phyloP scores from a whole-genome alignment of 1,139 yeast genomes.

The Sugiyamaella xylanicola region DNA sequence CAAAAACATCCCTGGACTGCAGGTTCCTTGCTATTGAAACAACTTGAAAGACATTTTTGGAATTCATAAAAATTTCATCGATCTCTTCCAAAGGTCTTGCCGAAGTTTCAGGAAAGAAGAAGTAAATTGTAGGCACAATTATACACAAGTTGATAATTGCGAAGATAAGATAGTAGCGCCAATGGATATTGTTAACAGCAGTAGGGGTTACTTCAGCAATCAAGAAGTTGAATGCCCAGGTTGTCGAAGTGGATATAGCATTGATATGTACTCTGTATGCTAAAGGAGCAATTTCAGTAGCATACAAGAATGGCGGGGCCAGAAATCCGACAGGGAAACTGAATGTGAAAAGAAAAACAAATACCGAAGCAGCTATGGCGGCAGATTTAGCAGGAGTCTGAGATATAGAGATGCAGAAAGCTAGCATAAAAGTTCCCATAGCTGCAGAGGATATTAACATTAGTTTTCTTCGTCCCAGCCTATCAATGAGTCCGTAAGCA shows the following conservation, averaged over 20 bases:
- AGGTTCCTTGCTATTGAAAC: constrained; percentile 14
- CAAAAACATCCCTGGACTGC: not conserved
- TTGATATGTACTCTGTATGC: constrained; percentile 59
- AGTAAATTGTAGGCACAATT: constrained; percentile 54
- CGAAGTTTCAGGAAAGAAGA: constrained; percentile 65
- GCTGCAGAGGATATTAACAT: not conserved
- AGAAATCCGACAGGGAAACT: constrained; percentile 18
- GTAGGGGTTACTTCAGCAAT: constrained; percentile 47
- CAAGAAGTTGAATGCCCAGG: constrained; percentile 46
- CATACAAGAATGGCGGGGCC: constrained; percentile 43
- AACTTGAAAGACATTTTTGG: constrained; percentile 13
- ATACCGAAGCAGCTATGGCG: constrained; percentile 13
- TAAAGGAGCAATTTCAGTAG: constrained; percentile 56
- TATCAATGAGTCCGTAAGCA: constrained; percentile 9
- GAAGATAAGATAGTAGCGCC: constrained; percentile 59
- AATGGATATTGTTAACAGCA: constrained; percentile 51
- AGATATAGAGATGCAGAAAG: not conserved
- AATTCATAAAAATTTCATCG: constrained; percentile 13
- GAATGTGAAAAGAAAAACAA: constrained; percentile 12
- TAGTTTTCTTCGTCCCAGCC: constrained; percentile 12
- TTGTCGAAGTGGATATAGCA: constrained; percentile 42
- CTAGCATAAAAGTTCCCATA: not conserved
- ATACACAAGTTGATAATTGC: constrained; percentile 57
- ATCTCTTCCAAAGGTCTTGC: constrained; percentile 64
- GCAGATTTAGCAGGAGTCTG: constrained; percentile 10